Evolutionary conservation across 2,329 filamentous ascomycete species (phyloP), one percentile per base, ranked within the genome.

Genomic region (Boeremia exigua): DNA sequence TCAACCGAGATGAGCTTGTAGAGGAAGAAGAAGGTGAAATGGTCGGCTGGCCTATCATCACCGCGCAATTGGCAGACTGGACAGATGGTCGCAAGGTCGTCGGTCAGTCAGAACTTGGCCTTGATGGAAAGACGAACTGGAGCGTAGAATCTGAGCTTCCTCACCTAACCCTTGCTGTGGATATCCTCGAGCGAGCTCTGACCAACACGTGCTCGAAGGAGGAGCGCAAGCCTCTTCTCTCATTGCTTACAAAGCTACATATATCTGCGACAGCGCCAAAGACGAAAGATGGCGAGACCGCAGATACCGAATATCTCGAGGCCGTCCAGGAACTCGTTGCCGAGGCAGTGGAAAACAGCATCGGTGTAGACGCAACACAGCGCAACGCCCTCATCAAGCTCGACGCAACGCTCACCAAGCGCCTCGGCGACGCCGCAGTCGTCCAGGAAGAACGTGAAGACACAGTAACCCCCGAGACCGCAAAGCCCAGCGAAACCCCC

Each of bases 41-140:
- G 86, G 90, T 94, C 8, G 87, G 88, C 65, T 84, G 96, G 61
- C 84, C 86, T 38, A 85, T 88, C 3, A 90, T 96, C 54, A 92
- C 91, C 1, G 87, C 90, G 3, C 94, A 92, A 68, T 79, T 98
- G 7, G 86, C 93, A 0, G 94, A 98, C 73, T 98, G 94, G 95
- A 98, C 94, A 0, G 94, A 98, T 73, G 92, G 93, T 33, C 83
- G 94, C 45, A 93, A 96, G 74, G 81, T 86, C 6, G 78, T 86
- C 10, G 81, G 91, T 79, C 78, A 90, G 78, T 77, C 83, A 0
- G 67, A 74, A 28, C 32, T 70, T 79, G 55, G 77, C 12, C 55
- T 71, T n/a, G 68, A 74, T 29, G 69, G 72, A 14, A 85, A 89
- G 44, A 80, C 80, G 75, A 88, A 84, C 78, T 81, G 79, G 61